A percentile compares a stretch with the other conserved stretches of the same genome.
These are phyloP conservation scores for Eucalyptus urophylla DNA, from an alignment of 345 rosid species.

Conservation along the genomic window DNA sequence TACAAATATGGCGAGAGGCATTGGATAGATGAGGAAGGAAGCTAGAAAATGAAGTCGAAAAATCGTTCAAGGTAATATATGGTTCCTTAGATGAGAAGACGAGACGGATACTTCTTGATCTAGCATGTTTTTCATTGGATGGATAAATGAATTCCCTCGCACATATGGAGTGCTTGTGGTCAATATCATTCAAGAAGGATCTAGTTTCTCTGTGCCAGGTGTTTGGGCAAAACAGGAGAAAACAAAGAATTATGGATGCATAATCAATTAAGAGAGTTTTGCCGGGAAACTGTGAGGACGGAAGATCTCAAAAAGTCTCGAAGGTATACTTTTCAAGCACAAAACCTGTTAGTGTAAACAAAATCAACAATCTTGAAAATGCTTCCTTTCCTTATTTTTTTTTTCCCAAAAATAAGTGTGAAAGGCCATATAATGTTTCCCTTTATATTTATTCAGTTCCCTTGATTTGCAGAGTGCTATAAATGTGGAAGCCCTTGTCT, in stretches of 20 bases:
- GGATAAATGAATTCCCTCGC: neutral
- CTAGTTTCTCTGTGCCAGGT: neutral
- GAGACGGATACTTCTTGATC: neutral
- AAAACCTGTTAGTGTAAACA: neutral
- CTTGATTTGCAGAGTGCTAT: neutral
- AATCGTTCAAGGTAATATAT: neutral
- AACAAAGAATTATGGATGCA: neutral
- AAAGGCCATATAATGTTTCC: neutral
- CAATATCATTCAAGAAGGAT: neutral
- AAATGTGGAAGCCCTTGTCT: neutral
- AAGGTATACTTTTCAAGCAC: neutral
- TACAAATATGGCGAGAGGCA: neutral
- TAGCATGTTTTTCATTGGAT: neutral
- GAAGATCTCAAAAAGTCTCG: neutral
- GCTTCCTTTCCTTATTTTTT: neutral
- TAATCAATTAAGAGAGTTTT: neutral
- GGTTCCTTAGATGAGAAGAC: neutral
- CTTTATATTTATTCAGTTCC: neutral
- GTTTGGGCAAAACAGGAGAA: neutral
- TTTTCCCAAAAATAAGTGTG: neutral
- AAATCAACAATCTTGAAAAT: neutral
- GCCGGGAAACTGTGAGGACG: neutral
- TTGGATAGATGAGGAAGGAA: neutral
- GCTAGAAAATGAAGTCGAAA: neutral
- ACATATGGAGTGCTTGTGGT: neutral